Evolutionary conservation across 1,284 basidiomycete genomes (phyloP), one percentile per base, ranked within the genome.

Genomic region (Schizophyllum amplum): DNA sequence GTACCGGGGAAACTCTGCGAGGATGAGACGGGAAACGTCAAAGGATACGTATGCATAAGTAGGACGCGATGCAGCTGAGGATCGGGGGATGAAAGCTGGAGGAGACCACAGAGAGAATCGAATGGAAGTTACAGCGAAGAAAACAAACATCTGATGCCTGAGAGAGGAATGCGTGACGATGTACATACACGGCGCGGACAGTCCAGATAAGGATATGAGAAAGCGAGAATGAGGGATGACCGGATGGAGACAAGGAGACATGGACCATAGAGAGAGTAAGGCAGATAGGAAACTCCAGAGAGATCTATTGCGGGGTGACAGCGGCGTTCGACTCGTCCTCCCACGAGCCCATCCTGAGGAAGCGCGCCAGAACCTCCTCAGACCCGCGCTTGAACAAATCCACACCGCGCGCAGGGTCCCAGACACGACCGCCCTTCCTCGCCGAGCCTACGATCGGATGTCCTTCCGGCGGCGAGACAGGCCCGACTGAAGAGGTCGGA

Each of bases 351-450:
- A 86, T 85, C 64, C 80, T 83, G 73, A 92, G 72, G 71, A 93
- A 92, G 47, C 86, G 76, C 6, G 84, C 81, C 46, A 93, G 74
- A 15, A 91, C 88, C 64, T 92, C 86, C 66, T 94, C 90, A 1
- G 90, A 90, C 21, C 86, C 84, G 56, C 82, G 81, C 69, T 90
- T 92, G 71, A 92, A 90, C 46, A 86, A 64, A 56, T 92, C 90
- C 5, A 92, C 84, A 50, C 85, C 85, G 21, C 89, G 80, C 11
- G 86, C 83, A 20, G 90, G 87, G 65, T 92, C 87, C 82, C 85
- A 92, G 4, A 86, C 84, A 9, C 88, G 78, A 3, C 76, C 79
- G 15, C 70, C 69, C 64, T 21, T 22, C 48, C 76, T 77, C 13
- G 24, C 48, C 15, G 48, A 11, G 24, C 15, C 65, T 4, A 58